These are phyloP conservation scores for Corinectria fuckeliana DNA, from an alignment of 2,329 filamentous ascomycete genomes.

Conservation along the genomic window DNA sequence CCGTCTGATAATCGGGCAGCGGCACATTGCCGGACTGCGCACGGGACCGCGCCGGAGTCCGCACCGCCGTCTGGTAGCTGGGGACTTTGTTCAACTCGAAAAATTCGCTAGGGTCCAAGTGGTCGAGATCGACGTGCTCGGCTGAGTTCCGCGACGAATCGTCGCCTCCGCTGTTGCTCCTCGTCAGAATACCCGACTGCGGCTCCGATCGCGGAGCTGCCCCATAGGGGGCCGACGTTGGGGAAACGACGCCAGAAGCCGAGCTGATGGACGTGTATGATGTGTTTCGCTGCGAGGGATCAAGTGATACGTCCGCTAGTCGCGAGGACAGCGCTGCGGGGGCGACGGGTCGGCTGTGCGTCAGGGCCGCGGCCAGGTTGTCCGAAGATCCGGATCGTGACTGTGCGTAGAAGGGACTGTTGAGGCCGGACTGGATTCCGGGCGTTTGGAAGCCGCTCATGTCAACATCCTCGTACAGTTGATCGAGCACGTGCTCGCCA, in stretches of 20 bases:
- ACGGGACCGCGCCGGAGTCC: slow-evolving; percentile 64
- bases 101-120: slow-evolving; percentile 65
- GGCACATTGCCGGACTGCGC: slow-evolving; percentile 54
- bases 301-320: slow-evolving; percentile 72
- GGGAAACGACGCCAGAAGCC: slow-evolving; percentile 52
- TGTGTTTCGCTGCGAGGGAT: slow-evolving; percentile 53
- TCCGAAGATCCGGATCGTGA: slow-evolving; percentile 81
- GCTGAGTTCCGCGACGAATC: slow-evolving; percentile 61
- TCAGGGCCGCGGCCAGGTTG: slow-evolving; percentile 68
- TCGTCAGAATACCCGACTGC: slow-evolving; percentile 55
- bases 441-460: slow-evolving; percentile 82
- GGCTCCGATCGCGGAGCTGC: slow-evolving; percentile 49
- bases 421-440: slow-evolving; percentile 72
- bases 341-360: slow-evolving; percentile 41
- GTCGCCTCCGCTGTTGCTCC: slow-evolving; percentile 60
- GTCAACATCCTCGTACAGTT: slow-evolving; percentile 88
- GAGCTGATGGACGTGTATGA: slow-evolving; percentile 54
- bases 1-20: slow-evolving; percentile 73
- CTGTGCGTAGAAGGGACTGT: slow-evolving; percentile 77
- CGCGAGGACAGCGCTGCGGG: slow-evolving; percentile 67
- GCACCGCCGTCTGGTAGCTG: slow-evolving; percentile 77
- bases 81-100: slow-evolving; percentile 75
- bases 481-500: slow-evolving; percentile 86
- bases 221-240: slow-evolving; percentile 48
- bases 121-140: slow-evolving; percentile 62